Evolutionary conservation across 2,329 filamentous ascomycete genomes (phyloP).

Genomic region (Hawksworthiomyces lignivorus): DNA sequence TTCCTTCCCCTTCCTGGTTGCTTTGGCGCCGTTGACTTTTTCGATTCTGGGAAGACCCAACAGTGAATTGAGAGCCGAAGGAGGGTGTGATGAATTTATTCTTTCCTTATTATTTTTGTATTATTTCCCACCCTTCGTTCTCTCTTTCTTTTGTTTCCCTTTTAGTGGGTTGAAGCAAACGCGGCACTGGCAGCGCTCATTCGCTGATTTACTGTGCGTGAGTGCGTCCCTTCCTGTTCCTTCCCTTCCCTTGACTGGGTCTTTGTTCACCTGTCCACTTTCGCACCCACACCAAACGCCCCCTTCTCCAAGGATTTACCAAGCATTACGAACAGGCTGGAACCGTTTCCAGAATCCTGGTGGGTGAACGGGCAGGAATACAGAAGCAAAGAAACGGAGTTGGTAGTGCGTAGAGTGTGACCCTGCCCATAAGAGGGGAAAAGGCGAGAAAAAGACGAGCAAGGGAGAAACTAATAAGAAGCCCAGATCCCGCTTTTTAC

Average conservation of each 20-base stretch:
- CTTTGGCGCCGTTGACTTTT: neutral
- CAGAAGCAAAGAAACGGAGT: neutral
- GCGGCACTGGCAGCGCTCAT: neutral
- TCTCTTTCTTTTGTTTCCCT: too few relatives aligned
- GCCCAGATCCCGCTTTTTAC: conserved; percentile 4
- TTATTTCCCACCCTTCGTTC: too few relatives aligned
- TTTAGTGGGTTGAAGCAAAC: too few relatives aligned
- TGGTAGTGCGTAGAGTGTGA: too few relatives aligned
- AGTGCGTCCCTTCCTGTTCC: neutral
- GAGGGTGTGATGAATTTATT: neutral
- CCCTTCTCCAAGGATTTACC: neutral
- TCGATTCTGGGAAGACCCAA: neutral
- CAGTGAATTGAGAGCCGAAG: neutral
- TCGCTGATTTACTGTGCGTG: neutral
- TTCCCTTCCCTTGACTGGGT: neutral
- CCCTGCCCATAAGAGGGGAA: too few relatives aligned
- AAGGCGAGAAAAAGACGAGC: neutral
- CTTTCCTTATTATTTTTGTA: too few relatives aligned
- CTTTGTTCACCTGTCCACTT: neutral
- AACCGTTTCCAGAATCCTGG: conserved; percentile 3
- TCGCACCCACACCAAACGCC: neutral
- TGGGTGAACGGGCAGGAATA: neutral
- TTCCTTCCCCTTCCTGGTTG: neutral
- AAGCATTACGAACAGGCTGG: too few relatives aligned
- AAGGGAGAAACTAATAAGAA: conserved; percentile 7